phyloP scores from a whole-genome alignment of 306 rosid genomes.

The Casuarina equisetifolia region DNA sequence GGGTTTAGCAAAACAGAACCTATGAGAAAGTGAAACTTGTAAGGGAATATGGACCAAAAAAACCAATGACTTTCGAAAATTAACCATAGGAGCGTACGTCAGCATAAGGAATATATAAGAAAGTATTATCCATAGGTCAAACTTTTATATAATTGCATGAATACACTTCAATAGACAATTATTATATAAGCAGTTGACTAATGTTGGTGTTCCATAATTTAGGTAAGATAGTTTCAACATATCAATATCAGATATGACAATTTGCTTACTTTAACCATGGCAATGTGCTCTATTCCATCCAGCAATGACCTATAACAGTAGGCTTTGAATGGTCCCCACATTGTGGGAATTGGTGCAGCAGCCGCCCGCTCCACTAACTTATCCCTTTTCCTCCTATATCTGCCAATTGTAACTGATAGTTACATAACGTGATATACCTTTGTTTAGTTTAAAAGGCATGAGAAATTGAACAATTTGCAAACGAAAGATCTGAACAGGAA shows the following conservation, averaged over 20 bases:
- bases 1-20: background rate
- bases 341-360: constrained; percentile 58
- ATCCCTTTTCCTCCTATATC: constrained; percentile 70
- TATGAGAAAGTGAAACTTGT: background rate
- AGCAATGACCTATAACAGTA: constrained; percentile 57
- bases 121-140: background rate
- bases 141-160: background rate
- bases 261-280: constrained; percentile 71
- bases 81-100: background rate
- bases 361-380: constrained; percentile 49
- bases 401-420: constrained; percentile 31
- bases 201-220: constrained; percentile 1
- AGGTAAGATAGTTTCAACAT: constrained; percentile 3
- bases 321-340: constrained; percentile 72
- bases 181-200: background rate
- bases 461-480: background rate
- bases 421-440: background rate
- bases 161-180: constrained; percentile 6
- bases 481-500: background rate
- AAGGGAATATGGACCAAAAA: background rate
- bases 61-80: background rate
- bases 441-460: background rate
- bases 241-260: background rate
- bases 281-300: constrained; percentile 78
- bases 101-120: too few species aligned